A percentile compares a stretch with the other conserved stretches of the same genome.
Evolutionary conservation across 108 stramenopile genomes (phyloP).

Genomic region (Cyclotella kingstonii): DNA sequence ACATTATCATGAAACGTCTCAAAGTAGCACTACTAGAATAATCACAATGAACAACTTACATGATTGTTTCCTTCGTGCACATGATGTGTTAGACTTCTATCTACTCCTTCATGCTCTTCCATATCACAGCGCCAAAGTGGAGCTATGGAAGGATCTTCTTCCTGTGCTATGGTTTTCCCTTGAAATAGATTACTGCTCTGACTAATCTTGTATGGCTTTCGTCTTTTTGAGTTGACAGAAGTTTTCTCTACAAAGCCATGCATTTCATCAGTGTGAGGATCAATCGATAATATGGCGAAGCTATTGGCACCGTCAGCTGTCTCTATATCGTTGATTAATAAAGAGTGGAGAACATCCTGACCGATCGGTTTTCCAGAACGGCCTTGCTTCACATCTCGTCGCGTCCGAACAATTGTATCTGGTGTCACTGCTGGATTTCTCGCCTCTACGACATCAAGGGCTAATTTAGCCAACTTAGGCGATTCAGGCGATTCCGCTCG

Average conservation of each 20-base stretch:
- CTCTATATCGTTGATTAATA: not conserved
- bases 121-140: constrained; percentile 3
- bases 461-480: not conserved
- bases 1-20: not conserved
- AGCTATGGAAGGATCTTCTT: not conserved
- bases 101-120: not conserved
- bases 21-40: too few relatives aligned
- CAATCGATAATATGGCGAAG: not conserved
- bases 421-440: not conserved
- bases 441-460: not conserved
- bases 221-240: not conserved
- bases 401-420: not conserved
- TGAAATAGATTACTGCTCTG: not conserved
- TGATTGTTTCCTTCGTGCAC: not conserved
- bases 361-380: not conserved
- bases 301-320: not conserved
- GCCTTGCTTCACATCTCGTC: too few relatives aligned
- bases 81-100: not conserved
- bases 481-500: not conserved
- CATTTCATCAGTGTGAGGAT: not conserved
- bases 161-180: constrained; percentile 6
- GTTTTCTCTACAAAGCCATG: constrained; percentile 4
- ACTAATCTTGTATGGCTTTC: constrained; percentile 2
- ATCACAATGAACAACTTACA: not conserved
- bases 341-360: not conserved